These are phyloP conservation scores for Atractiella rhizophila DNA, from an alignment of 768 basidiomycete genomes.

Conservation along the genomic window DNA sequence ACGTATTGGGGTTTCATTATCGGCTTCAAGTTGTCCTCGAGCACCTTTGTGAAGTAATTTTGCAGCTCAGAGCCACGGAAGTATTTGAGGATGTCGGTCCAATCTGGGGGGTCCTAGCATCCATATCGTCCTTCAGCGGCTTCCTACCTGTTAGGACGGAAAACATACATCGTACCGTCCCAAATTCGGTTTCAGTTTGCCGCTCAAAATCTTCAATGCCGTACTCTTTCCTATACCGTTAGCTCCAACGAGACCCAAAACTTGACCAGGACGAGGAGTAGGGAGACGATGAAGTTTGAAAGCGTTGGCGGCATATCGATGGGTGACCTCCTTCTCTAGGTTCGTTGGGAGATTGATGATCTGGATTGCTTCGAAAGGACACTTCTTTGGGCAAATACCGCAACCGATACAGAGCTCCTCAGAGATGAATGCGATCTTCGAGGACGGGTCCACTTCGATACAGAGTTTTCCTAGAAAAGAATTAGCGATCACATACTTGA, in stretches of 20 bases:
- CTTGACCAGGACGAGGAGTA: conserved; percentile 88
- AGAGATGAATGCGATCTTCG: conserved; percentile 91
- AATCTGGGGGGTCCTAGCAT: conserved; percentile 75
- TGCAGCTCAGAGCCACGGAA: conserved; percentile 97
- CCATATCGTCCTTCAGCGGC: background rate
- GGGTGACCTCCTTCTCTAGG: conserved; percentile 80
- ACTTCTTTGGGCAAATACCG: conserved; percentile 99
- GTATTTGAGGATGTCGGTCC: conserved; percentile 94
- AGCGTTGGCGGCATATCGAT: conserved; percentile 91
- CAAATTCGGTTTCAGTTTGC: conserved; percentile 91
- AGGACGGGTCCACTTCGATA: conserved; percentile 68
- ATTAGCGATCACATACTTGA: no score
- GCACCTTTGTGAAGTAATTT: conserved; percentile 97
- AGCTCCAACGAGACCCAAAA: conserved; percentile 91
- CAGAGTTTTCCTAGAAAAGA: conserved; percentile 56
- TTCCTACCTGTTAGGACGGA: background rate
- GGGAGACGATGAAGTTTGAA: conserved; percentile 98
- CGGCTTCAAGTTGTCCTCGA: conserved; percentile 95
- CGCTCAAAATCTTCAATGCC: conserved; percentile 82
- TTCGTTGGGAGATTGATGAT: conserved; percentile 99
- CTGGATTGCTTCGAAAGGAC: conserved; percentile 88
- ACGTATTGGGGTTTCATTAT: conserved; percentile 99
- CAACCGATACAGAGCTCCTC: conserved; percentile 98
- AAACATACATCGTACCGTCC: conserved; percentile 58
- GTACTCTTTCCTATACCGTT: conserved; percentile 99